Evolutionary conservation across 805 yeast species (phyloP).

Genomic region (Saccharomyces kudriavzevii): DNA sequence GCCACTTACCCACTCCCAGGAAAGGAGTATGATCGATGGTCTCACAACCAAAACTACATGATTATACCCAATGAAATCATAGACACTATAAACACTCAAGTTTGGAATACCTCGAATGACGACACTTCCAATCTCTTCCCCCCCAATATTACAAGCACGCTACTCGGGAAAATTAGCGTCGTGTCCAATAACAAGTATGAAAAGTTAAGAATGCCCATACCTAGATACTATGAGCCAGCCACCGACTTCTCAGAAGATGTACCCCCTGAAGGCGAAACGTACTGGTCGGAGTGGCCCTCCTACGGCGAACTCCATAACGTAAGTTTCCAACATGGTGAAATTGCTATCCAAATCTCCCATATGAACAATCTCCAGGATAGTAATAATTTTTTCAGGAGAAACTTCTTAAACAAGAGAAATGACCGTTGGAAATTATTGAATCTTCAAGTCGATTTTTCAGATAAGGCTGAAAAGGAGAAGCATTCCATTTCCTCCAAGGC

Average conservation of each 20-base stretch:
- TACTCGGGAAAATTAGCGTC: constrained; percentile 36
- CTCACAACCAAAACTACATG: constrained; percentile 44
- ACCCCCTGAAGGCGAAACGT: constrained; percentile 23
- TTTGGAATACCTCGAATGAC: constrained; percentile 42
- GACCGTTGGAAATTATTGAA: constrained; percentile 35
- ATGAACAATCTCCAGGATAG: constrained; percentile 16
- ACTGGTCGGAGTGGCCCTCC: constrained; percentile 16
- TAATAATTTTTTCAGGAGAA: constrained; percentile 11
- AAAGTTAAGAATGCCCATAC: constrained; percentile 28
- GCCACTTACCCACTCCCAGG: constrained; percentile 51
- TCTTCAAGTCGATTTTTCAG: constrained; percentile 31
- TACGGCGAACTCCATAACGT: constrained; percentile 23
- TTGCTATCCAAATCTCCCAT: constrained; percentile 18
- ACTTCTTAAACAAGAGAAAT: constrained; percentile 25
- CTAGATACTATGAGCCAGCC: constrained; percentile 27
- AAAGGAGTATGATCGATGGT: constrained; percentile 37
- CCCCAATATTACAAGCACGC: constrained; percentile 42
- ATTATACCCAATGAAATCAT: constrained; percentile 55
- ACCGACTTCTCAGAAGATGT: constrained; percentile 21
- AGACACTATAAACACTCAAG: constrained; percentile 32
- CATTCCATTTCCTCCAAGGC: constrained; percentile 49
- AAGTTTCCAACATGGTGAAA: constrained; percentile 23
- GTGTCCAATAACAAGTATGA: constrained; percentile 12
- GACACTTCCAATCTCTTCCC: constrained; percentile 26
- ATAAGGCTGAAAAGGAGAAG: constrained; percentile 40